Evolutionary conservation across 2,329 filamentous ascomycete genomes (phyloP).

Genomic region (Cryoendolithus antarcticus): DNA sequence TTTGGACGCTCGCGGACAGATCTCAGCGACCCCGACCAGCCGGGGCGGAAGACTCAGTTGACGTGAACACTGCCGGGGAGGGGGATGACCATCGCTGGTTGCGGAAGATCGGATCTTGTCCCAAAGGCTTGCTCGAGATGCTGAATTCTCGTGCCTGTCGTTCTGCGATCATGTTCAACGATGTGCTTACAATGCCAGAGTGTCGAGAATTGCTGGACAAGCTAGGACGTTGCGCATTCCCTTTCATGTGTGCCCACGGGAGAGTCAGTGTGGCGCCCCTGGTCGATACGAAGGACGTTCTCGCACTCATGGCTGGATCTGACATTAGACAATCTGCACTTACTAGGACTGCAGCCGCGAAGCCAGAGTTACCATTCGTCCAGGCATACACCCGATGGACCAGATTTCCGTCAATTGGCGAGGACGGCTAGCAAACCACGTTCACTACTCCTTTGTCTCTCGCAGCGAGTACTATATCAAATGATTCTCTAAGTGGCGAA

Average conservation of each 20-base stretch:
- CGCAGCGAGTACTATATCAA: no score
- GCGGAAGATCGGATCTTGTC: slow-evolving; percentile 54
- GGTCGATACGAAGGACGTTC: no score
- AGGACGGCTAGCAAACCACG: no score
- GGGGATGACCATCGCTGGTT: slow-evolving; percentile 38
- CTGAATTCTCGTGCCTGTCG: slow-evolving; percentile 65
- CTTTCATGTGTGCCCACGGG: slow-evolving; percentile 77
- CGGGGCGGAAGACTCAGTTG: not conserved
- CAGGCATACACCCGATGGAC: no score
- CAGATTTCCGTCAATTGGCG: no score
- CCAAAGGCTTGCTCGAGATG: slow-evolving; percentile 62
- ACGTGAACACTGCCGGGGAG: no score
- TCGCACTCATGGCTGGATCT: no score
- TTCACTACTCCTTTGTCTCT: no score
- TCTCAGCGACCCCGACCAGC: not conserved
- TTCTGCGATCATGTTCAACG: slow-evolving; percentile 81
- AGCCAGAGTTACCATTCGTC: no score
- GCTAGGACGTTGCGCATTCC: slow-evolving; percentile 54
- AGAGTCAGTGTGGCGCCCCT: slow-evolving; percentile 40
- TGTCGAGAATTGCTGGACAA: slow-evolving; percentile 46
- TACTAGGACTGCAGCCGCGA: no score
- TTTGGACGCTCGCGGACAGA: slow-evolving; percentile 38
- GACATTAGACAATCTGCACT: no score
- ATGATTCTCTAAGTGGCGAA: no score
- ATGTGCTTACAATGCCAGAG: slow-evolving; percentile 45